These are phyloP conservation scores for Coemansia sp. DNA, from an alignment of 192 early-diverging fungal genomes.

Conservation along the genomic window DNA sequence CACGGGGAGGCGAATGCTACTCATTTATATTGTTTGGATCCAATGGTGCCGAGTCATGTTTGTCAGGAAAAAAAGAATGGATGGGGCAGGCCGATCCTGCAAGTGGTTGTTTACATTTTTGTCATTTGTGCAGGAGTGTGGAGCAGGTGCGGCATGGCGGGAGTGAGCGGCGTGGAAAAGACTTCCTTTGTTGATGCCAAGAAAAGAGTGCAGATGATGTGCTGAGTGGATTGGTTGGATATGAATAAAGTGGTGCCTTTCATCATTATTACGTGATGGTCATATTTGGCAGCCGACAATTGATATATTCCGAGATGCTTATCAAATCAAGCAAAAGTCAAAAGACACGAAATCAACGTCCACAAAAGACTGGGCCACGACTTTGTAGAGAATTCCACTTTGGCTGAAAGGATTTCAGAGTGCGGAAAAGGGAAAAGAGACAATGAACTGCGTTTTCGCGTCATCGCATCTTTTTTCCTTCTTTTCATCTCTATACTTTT, in stretches of 20 bases:
- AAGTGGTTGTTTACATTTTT: neutral
- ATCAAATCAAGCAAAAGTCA: neutral
- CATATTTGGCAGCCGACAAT: neutral
- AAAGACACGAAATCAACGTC: neutral
- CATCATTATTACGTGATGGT: neutral
- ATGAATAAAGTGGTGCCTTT: neutral
- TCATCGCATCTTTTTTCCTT: neutral
- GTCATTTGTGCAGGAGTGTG: neutral
- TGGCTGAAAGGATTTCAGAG: neutral
- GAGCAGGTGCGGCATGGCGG: neutral
- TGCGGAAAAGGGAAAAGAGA: constrained; percentile 3
- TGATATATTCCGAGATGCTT: neutral
- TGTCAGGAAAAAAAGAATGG: neutral
- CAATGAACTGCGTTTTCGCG: neutral
- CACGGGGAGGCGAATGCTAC: neutral
- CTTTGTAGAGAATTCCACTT: neutral
- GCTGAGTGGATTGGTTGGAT: neutral
- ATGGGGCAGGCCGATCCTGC: neutral
- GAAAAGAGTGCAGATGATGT: neutral
- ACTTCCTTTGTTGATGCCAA: neutral
- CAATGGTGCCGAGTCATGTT: neutral
- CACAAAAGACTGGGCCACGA: neutral
- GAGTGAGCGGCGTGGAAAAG: neutral
- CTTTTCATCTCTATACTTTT: neutral
- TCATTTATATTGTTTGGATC: neutral